These are phyloP conservation scores for Apiospora kogelbergensis DNA, from an alignment of 2,329 filamentous ascomycete species.

Conservation along the genomic window DNA sequence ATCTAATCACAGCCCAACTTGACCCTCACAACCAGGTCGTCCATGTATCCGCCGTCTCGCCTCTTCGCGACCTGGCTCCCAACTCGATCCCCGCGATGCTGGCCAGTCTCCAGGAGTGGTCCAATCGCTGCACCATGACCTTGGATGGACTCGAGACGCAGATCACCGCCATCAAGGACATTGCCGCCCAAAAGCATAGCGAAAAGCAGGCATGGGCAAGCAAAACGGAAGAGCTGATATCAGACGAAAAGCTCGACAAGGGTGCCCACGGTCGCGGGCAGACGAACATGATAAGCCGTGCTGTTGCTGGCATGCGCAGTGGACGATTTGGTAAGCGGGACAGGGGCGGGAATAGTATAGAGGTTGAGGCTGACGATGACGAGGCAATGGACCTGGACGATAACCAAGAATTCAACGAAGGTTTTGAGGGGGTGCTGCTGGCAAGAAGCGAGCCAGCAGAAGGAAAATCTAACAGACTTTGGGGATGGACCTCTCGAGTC, in stretches of 20 bases:
- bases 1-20: conserved; percentile 78
- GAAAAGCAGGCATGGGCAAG: conserved; percentile 49
- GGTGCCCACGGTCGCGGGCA: conserved; percentile 27
- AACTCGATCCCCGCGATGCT: conserved; percentile 70
- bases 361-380: conserved; percentile 39
- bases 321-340: conserved; percentile 17
- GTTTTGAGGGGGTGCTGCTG: conserved; percentile 30
- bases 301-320: conserved; percentile 17
- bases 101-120: conserved; percentile 70
- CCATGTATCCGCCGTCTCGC: conserved; percentile 75
- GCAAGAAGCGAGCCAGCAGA: conserved; percentile 50
- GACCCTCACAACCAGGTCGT: conserved; percentile 76
- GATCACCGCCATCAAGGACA: conserved; percentile 63
- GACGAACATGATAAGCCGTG: conserved; percentile 23
- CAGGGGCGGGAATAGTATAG: conserved; percentile 26
- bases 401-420: conserved; percentile 45
- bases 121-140: conserved; percentile 71
- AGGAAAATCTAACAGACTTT: conserved; percentile 47
- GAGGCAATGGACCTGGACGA: conserved; percentile 61
- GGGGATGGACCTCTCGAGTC: neutral
- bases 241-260: conserved; percentile 38
- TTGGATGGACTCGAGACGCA: conserved; percentile 75
- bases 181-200: conserved; percentile 53
- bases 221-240: conserved; percentile 49
- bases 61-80: conserved; percentile 82